Evolutionary conservation across 2,329 filamentous ascomycete genomes (phyloP).

Genomic region (Ceratocystis diversiconidia): DNA sequence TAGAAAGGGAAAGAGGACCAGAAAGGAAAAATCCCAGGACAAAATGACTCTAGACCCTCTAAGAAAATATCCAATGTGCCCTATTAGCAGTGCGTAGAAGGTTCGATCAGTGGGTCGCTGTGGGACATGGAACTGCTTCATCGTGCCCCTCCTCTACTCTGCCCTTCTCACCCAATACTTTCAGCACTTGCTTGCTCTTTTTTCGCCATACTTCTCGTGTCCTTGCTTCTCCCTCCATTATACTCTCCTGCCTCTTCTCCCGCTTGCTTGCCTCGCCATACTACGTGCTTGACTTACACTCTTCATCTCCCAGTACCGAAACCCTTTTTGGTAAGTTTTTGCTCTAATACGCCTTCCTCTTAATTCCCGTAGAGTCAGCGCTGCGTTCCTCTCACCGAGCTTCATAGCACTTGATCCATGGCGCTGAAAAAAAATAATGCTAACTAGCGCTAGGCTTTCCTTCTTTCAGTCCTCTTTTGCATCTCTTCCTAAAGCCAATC

Average conservation of each 20-base stretch:
- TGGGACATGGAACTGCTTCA: not conserved
- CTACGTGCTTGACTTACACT: not conserved
- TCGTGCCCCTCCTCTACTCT: not conserved
- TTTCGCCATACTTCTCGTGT: not conserved
- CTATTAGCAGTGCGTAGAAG: not conserved
- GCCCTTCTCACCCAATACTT: not conserved
- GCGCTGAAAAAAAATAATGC: conserved; percentile 3
- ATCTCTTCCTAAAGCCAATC: not conserved
- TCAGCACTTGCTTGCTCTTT: not conserved
- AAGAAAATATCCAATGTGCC: not conserved
- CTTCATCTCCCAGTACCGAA: not conserved
- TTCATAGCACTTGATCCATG: not conserved
- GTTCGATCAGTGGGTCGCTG: not conserved
- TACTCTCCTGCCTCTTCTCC: not conserved
- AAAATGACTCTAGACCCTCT: not conserved
- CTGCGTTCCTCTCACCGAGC: not conserved
- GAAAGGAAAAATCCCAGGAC: not conserved
- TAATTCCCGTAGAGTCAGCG: not conserved
- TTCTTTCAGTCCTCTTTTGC: not conserved
- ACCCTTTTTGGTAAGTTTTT: not conserved
- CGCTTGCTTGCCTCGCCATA: not conserved
- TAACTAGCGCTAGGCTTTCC: not conserved
- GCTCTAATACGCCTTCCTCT: not conserved
- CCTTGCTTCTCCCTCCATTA: not conserved
- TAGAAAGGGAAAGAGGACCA: not conserved